Base-by-base conservation (phyloP, 371 early-diverging fungal genomes). In the Mycotypha africana region DNA sequence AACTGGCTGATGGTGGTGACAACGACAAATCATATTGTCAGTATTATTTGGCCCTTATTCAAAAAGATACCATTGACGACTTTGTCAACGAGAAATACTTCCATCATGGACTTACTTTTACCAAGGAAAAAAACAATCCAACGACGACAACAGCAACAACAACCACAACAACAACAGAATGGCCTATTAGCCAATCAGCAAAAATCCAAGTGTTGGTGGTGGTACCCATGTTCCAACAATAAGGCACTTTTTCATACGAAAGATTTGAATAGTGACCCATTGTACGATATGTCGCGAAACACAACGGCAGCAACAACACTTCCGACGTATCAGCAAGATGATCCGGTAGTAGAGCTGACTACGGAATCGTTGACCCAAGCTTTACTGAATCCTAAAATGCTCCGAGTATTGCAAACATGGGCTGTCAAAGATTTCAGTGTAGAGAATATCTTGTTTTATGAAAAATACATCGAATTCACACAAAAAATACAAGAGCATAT, bases 351-450 rank as follows among this genome's bases (percentile, higher is more conserved):
- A 14, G 50, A 50, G 19, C 17, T 50, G 19, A 50, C 43, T 0
- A 22, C 53, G 1, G 53, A 51, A 16, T 58, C 60, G 12, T 44
- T 71, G 15, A 31, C 55, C 19, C 16, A 41, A n/a, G 52, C 56
- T 2, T 32, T 67, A 2, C 12, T 14, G 1, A 38, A 53, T 25
- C 60, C 58, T 9, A 39, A 46, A 2, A 23, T 53, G 11, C 17
- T 57, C 14, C 22, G 38, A 4, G 28, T 43, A 3, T 14, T 71
- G n/a, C 44, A 47, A 25, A 19, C 51, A 9, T 41, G 62, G 43
- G 62, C 71, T 2, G 49, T 71, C 17, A 51, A 67, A 28, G 71
- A 71, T 39, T 71, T 71, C 25, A 65, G 60, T 31, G 55, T 58
- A 1, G 71, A 71, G 38, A 67, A 67, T 33, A 49, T 67, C 7